Base-by-base conservation (phyloP, 371 early-diverging fungal genomes). In the Blakeslea trispora region DNA sequence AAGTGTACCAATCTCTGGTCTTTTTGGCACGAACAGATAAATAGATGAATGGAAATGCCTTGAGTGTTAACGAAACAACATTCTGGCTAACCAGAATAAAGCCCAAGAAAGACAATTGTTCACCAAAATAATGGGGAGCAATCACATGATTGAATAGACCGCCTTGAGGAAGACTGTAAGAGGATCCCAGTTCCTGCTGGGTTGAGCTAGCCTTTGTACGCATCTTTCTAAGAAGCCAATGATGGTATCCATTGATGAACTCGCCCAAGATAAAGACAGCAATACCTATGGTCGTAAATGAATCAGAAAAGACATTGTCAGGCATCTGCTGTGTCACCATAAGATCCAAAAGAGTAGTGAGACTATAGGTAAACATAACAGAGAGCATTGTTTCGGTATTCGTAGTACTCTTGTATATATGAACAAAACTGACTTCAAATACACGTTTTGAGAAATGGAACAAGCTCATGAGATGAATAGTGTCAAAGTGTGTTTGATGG, bases 61-160 rank as follows among this genome's bases (percentile, higher is more conserved):
- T 61, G 13, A 69, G 28, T 1, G 51, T 17, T 3, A 64, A 11
- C 5, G 64, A 55, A 1, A 61, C 69, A 4, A 63, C 21, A 37
- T 69, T 69, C 48, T 69, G 69, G 45, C 64, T 61, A 17, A 59
- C 17, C 24, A 64, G 21, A 5, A 69, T 59, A 42, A 69, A 39
- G 3, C 69, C 69, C 13, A 61, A 10, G 41, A 48, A 69, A 1
- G 55, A 50, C 9, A 69, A 18, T 50, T 69, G 69, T 48, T 69
- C 69, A 7, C 56, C 43, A 3, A 42, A 34, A 42, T 69, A 69
- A 45, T 69, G 69, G 21, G 69, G 69, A 28, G 59, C 55, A 23
- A 64, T 42, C 13, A 34, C 34, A 39, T 55, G 61, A 13, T 64
- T 21, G 28, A 69, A 69, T 11, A 69, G 40, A 15, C 64, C 69